Base-by-base conservation (phyloP, 139 green algal genomes). In the Microglena sp. region DNA sequence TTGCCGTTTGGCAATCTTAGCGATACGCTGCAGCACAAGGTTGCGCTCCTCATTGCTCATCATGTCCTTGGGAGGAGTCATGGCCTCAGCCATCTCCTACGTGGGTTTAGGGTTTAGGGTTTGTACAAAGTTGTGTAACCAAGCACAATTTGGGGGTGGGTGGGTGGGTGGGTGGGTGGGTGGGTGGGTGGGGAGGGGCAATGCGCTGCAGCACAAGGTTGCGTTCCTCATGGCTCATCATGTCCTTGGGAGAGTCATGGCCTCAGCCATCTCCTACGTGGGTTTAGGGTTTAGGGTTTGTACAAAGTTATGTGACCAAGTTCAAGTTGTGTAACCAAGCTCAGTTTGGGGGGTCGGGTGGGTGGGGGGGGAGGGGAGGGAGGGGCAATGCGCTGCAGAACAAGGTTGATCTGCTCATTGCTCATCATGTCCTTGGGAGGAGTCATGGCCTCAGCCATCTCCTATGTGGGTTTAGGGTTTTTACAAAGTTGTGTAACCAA, bases 361-460 rank as follows among this genome's bases (percentile, higher is more conserved):
- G n/a, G n/a, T n/a, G n/a, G n/a, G n/a, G n/a, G n/a, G n/a, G n/a
- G n/a, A n/a, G n/a, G n/a, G n/a, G n/a, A n/a, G n/a, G n/a, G n/a
- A n/a, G n/a, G n/a, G n/a, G 83, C 86, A 27, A 93, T 81, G 24
- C 64, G 69, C 66, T 55, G 64, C 30, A 91, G 70, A 43, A 86
- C 46, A 2, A 54, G 21, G 29, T 68, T 62, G 33, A 77, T 62
- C 66, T 86, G 77, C 24, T 78, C 79, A 7, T 75, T 35, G 7
- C 60, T 62, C 22, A 55, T 45, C 5, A 45, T 55, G 5, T 36
- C 62, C 69, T 87, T 84, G 54, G 62, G 61, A 1, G 86, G 84
- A 1, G 84, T 88, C 74, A 93, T 83, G 40, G 72, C 68, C 64
- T 93, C 87, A 11, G 85, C 87, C 75, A 93, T 84, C 58, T 86